phyloP scores from a whole-genome alignment of 1,284 basidiomycete genomes.

The Takashimella koratensis region DNA sequence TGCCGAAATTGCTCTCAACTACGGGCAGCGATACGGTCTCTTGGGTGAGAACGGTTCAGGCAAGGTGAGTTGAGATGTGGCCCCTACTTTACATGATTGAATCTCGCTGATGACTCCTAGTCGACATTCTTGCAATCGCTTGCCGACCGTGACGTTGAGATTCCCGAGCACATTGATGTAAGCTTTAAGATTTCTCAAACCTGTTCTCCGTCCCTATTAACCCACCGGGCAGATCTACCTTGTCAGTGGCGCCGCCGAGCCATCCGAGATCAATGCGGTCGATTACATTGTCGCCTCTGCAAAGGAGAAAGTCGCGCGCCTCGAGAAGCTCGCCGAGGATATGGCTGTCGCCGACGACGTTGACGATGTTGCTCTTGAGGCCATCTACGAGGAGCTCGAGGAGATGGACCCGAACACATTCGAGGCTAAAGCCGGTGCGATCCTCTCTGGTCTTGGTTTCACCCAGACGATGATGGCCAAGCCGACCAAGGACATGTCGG shows the following conservation, averaged over 20 bases:
- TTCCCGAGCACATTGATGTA: conserved; percentile 87
- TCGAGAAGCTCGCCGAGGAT: conserved; percentile 93
- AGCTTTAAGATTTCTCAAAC: conserved; percentile 13
- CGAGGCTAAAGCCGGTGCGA: conserved; percentile 91
- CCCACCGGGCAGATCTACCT: conserved; percentile 69
- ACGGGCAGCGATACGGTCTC: conserved; percentile 90
- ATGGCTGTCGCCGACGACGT: conserved; percentile 83
- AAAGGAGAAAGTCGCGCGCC: conserved; percentile 87
- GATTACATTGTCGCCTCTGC: conserved; percentile 95
- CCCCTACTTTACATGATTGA: neutral
- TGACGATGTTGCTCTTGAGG: conserved; percentile 81
- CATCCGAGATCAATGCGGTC: conserved; percentile 90
- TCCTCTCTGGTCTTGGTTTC: conserved; percentile 96
- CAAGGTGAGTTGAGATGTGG: conserved; percentile 62
- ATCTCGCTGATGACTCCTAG: conserved; percentile 15
- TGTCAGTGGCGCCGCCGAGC: conserved; percentile 92
- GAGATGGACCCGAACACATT: conserved; percentile 95
- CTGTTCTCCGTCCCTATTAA: neutral
- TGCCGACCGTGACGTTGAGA: conserved; percentile 88
- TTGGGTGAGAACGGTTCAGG: conserved; percentile 97
- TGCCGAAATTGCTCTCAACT: conserved; percentile 88
- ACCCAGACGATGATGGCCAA: conserved; percentile 87
- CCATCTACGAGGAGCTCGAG: conserved; percentile 93
- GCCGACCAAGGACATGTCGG: conserved; percentile 96
- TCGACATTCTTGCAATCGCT: conserved; percentile 59